Percentiles rank a stretch among this genome's conserved stretches.
phyloP scores from a whole-genome alignment of 768 basidiomycete genomes.

The Hericium rajendrae region DNA sequence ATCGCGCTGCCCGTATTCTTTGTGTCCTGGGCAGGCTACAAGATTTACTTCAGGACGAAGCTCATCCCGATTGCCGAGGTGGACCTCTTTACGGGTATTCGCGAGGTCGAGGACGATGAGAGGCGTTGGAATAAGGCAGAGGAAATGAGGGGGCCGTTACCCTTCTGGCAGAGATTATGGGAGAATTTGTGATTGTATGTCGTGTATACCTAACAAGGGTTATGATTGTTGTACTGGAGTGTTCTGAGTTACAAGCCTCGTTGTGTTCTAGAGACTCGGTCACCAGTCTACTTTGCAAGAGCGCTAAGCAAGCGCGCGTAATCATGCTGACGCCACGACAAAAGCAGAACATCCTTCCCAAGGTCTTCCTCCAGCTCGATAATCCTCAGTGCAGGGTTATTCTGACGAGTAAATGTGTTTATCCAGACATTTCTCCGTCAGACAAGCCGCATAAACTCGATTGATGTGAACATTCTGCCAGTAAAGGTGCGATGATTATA shows the following conservation, averaged over 20 bases:
- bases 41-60: slow-evolving; percentile 25
- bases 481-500: not conserved
- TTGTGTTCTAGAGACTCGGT: not conserved
- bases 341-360: not conserved
- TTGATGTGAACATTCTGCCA: not conserved
- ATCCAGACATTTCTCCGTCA: not conserved
- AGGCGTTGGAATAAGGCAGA: slow-evolving; percentile 37
- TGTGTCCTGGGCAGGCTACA: slow-evolving; percentile 28
- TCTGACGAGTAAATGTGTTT: not conserved
- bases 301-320: not conserved
- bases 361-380: not conserved
- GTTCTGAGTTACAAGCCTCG: too few relatives aligned
- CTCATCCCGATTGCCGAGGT: slow-evolving; percentile 37
- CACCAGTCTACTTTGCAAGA: not conserved
- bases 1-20: slow-evolving; percentile 27
- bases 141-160: slow-evolving; percentile 17
- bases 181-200: slow-evolving; percentile 18
- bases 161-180: slow-evolving; percentile 18
- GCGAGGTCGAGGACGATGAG: slow-evolving; percentile 58
- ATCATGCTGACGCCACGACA: not conserved
- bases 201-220: too few relatives aligned
- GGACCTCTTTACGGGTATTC: slow-evolving; percentile 50
- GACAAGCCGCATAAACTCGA: not conserved
- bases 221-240: too few relatives aligned
- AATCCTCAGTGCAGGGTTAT: not conserved